Percentiles rank a stretch among this genome's conserved stretches.
These are phyloP conservation scores for Trypanosoma platydactyli DNA, from an alignment of 208 protist species.

Conservation along the genomic window DNA sequence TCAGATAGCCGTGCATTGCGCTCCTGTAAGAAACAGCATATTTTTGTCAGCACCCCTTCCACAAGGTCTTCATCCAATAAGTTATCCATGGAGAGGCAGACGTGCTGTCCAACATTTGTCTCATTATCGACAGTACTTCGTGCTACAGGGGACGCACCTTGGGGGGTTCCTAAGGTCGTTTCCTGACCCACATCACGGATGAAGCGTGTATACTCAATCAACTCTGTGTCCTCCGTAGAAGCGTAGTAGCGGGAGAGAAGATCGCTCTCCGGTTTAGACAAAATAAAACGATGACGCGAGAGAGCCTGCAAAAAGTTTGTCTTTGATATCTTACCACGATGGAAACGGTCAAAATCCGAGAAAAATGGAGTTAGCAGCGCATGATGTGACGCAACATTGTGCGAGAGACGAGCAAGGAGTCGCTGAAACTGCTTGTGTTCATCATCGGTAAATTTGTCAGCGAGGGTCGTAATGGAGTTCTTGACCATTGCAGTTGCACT, in stretches of 20 bases:
- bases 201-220: constrained; percentile 71
- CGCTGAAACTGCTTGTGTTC: constrained; percentile 28
- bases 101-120: neutral
- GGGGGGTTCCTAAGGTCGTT: constrained; percentile 6
- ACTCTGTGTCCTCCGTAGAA: constrained; percentile 33
- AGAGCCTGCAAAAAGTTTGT: constrained; percentile 67
- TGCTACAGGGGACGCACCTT: neutral
- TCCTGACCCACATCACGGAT: constrained; percentile 63
- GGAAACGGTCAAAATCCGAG: constrained; percentile 79
- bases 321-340: constrained; percentile 64
- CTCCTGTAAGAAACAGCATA: constrained; percentile 75
- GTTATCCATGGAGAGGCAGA: neutral
- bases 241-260: constrained; percentile 57
- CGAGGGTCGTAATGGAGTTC: neutral
- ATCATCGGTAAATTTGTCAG: constrained; percentile 27
- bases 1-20: constrained; percentile 61
- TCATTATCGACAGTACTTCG: neutral
- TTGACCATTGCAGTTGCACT: constrained; percentile 3
- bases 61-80: constrained; percentile 34
- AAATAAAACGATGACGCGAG: constrained; percentile 59
- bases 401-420: constrained; percentile 47
- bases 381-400: constrained; percentile 61
- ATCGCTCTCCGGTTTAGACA: constrained; percentile 41
- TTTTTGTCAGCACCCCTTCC: constrained; percentile 37
- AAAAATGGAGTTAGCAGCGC: constrained; percentile 86